phyloP scores from a whole-genome alignment of 345 rosid species.

The Acer yangbiense region DNA sequence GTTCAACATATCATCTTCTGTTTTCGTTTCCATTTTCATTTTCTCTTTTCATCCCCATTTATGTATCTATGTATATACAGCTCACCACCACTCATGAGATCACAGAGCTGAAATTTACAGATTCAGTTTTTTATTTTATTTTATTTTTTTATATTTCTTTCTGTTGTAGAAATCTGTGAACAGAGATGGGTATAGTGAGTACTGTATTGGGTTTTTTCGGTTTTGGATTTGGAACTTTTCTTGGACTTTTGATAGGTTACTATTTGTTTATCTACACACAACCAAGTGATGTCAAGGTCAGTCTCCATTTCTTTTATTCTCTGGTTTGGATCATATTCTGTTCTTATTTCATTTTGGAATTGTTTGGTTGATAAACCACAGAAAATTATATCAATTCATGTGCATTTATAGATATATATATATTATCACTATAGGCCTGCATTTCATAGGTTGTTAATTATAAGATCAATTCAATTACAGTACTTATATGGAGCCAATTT shows the following conservation, averaged over 20 bases:
- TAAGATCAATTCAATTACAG: background rate
- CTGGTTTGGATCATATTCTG: conserved; percentile 4
- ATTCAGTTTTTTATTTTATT: background rate
- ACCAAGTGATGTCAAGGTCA: conserved; percentile 75
- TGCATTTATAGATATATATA: background rate
- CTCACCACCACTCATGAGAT: background rate
- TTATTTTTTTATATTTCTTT: background rate
- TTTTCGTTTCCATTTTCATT: background rate
- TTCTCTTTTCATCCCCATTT: background rate
- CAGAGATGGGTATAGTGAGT: conserved; percentile 67
- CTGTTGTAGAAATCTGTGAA: conserved; percentile 5
- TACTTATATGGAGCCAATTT: background rate
- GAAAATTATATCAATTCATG: background rate
- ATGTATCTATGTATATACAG: too few species aligned
- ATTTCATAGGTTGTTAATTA: background rate
- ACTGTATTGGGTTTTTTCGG: conserved; percentile 63
- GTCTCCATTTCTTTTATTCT: conserved; percentile 3
- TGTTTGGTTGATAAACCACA: background rate
- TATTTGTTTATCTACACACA: conserved; percentile 70
- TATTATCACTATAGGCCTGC: background rate
- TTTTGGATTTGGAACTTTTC: conserved; percentile 77
- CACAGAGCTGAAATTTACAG: background rate
- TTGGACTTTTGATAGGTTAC: conserved; percentile 73
- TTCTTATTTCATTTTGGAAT: background rate
- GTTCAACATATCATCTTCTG: background rate